Base-by-base conservation (phyloP, 2,329 filamentous ascomycete genomes). In the Rhinocladiella similis region DNA sequence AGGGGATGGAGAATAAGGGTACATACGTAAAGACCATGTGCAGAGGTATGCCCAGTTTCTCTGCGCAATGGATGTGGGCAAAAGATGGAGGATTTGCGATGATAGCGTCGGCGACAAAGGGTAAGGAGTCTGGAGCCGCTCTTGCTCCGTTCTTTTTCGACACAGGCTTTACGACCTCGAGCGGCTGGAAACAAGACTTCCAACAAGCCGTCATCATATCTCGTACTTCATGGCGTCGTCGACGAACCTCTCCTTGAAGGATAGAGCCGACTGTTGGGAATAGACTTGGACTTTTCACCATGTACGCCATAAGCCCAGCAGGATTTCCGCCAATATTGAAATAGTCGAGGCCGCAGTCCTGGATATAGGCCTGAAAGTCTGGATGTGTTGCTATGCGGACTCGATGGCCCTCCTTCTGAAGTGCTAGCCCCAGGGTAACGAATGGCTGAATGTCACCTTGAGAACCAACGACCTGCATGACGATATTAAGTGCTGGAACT, bases 1-100 rank as follows among this genome's bases (percentile, higher is more conserved):
- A 13, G 83, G 83, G 3, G 83, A 79, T 64, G 93, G 90, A 1
- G 87, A 87, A 64, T 90, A 90, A 0, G 86, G 84, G 2, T 83
- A 84, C 60, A 89, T 82, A 54, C 95, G 91, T 96, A 73, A 96
- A 96, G 88, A 95, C 94, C 72, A 96, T 75, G 67, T 91, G 88
- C 2, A 93, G 70, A 0, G 89, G 89, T 16, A 92, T 83, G 0
- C 89, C 89, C 25, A 93, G 70, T 19, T 87, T 83, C 71, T 93
- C 89, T 0, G 89, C 89, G 61, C 89, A 91, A 72, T 91, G 88
- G 1, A 91, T 77, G 66, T 91, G 88, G 0, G 87, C 87, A 70
- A 92, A 90, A 60, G 82, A 86, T 0, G 88, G 88, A 0, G 90
- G 90, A 61, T 93, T 93, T 0, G 90, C 89, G 55, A 93, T 92